These are phyloP conservation scores for Erigeron canadensis DNA, from an alignment of 129 eudicot species.

Conservation along the genomic window DNA sequence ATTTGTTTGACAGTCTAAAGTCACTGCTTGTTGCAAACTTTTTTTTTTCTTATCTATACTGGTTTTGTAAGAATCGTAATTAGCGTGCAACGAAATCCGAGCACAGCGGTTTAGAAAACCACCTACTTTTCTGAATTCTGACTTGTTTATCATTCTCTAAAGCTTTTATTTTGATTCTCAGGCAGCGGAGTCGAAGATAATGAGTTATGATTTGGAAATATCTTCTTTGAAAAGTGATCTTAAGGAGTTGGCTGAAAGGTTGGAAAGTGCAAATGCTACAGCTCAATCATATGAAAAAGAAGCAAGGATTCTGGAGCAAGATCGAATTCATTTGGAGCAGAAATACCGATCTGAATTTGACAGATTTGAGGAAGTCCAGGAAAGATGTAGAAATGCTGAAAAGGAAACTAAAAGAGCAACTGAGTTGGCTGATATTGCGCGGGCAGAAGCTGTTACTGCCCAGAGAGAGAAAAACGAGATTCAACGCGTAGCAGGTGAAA, in stretches of 20 bases:
- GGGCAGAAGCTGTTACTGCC: constrained; percentile 81
- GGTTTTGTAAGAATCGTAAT: neutral
- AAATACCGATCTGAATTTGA: constrained; percentile 71
- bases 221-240: constrained; percentile 56
- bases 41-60: neutral
- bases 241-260: constrained; percentile 55
- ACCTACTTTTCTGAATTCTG: neutral
- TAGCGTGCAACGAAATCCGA: constrained; percentile 19
- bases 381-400: constrained; percentile 83
- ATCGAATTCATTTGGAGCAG: constrained; percentile 70
- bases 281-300: constrained; percentile 81
- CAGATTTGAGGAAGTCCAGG: constrained; percentile 81
- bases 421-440: constrained; percentile 81
- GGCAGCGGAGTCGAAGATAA: constrained; percentile 90
- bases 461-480: constrained; percentile 70
- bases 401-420: constrained; percentile 82
- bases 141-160: constrained; percentile 11
- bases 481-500: constrained; percentile 63
- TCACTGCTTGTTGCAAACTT: constrained; percentile 14
- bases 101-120: neutral
- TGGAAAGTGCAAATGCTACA: constrained; percentile 59
- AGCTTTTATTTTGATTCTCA: constrained; percentile 31
- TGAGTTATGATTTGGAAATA: constrained; percentile 63
- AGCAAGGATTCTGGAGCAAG: constrained; percentile 68
- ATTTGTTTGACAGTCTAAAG: neutral